Base-by-base conservation (phyloP, 306 rosid species). In the Gillenia trifoliata region DNA sequence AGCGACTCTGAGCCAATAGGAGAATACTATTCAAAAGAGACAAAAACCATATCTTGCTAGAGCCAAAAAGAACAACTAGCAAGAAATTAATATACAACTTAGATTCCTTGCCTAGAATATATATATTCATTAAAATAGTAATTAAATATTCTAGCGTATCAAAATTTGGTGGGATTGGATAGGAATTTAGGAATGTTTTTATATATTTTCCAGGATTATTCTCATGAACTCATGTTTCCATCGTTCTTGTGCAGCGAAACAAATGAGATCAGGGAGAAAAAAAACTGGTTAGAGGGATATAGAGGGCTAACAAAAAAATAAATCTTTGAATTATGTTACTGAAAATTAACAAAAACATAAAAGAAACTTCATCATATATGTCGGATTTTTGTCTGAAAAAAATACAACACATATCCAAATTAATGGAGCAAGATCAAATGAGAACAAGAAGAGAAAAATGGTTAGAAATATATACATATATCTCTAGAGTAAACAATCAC, bases 11-110 rank as follows among this genome's bases (percentile, higher is more conserved):
- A 70, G 81, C 77, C 76, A 78, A 80, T 62, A 66, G 71, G 70
- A 82, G 50, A 74, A 80, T 30, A 50, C 38, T 29, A 34, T 34
- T 34, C 77, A 68, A 68, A 78, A 81, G 83, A 78, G 87, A 83
- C 85, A 86, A 77, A 36, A 74, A 70, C 68, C 33, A 75, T 81
- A 79, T 80, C 82, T 74, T 83, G 78, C 59, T 83, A 70, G 71
- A 31, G 74, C 85, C 81, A 80, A 82, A 77, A 88, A 70, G 75
- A 83, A 76, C 82, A 76, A 69, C 79, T 41, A 75, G 20, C 49
- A 19, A 54, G 11, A 54, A 54, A n/a, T n/a, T 54, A 54, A 30
- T n/a, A 71, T 72, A 54, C 8, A 40, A 28, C 54, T 43, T 22
- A 33, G 8, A 29, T 31, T 54, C 45, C 34, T 30, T 28, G 61